These are phyloP conservation scores for Phaeoacremonium minimum DNA, from an alignment of 2,329 filamentous ascomycete species.

Conservation along the genomic window DNA sequence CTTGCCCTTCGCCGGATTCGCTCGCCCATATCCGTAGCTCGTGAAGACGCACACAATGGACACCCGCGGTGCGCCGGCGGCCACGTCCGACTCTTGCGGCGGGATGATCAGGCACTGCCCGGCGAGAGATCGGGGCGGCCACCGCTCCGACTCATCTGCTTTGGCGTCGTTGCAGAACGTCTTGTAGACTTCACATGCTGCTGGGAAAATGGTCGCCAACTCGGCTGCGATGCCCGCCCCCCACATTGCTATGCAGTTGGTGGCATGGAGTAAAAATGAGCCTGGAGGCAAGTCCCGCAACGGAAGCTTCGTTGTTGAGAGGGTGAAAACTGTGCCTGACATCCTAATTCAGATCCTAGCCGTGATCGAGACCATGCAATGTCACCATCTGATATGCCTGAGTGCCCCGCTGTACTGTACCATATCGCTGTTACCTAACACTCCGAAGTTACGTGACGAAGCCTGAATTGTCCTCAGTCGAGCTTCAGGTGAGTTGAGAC, in stretches of 20 bases:
- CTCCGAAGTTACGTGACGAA: no score
- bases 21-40: constrained; percentile 13
- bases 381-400: no score
- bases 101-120: constrained; percentile 22
- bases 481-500: no score
- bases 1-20: constrained; percentile 6
- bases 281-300: no score
- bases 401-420: no score
- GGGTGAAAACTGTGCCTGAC: no score
- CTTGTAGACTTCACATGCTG: constrained; percentile 12
- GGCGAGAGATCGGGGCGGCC: no score
- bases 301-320: no score
- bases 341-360: no score
- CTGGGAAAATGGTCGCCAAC: constrained; percentile 17
- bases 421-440: no score
- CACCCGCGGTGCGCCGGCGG: constrained; percentile 13
- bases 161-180: constrained; percentile 1
- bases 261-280: constrained; percentile 24
- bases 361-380: no score
- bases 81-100: constrained; percentile 18
- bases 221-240: constrained; percentile 21
- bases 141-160: constrained; percentile 12
- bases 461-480: no score
- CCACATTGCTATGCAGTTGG: constrained; percentile 24
- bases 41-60: constrained; percentile 16